Evolutionary conservation across 1,284 basidiomycete species (phyloP).

Genomic region (Pseudozyma sp.): DNA sequence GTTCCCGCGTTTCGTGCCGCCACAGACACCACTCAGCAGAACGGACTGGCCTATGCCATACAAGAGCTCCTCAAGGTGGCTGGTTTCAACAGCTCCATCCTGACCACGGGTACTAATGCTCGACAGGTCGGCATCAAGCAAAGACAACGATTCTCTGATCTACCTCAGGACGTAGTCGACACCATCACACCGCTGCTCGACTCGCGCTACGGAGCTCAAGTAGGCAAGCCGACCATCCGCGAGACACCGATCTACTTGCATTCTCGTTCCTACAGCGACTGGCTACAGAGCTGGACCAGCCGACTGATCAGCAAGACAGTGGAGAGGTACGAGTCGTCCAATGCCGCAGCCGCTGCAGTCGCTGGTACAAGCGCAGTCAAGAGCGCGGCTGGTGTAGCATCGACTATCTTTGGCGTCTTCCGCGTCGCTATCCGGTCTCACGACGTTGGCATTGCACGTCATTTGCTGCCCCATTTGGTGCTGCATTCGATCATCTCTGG

Average conservation of each 20-base stretch:
- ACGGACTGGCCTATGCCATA: conserved; percentile 87
- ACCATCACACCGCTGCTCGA: conserved; percentile 82
- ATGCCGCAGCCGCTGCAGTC: conserved; percentile 18
- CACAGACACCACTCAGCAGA: conserved; percentile 92
- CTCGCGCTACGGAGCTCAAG: conserved; percentile 62
- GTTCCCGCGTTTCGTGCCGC: conserved; percentile 93
- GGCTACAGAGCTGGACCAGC: conserved; percentile 90
- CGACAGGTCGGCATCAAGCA: conserved; percentile 74
- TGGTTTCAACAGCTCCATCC: conserved; percentile 81
- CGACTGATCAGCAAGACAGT: conserved; percentile 78
- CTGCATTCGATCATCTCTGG: conserved; percentile 87
- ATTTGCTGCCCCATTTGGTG: conserved; percentile 91
- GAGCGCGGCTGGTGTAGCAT: conserved; percentile 59
- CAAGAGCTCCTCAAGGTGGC: conserved; percentile 92
- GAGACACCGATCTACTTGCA: conserved; percentile 75
- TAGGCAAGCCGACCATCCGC: conserved; percentile 39
- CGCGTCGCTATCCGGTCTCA: conserved; percentile 83
- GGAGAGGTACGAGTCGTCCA: conserved; percentile 18
- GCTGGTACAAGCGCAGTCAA: conserved; percentile 45
- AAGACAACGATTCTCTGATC: conserved; percentile 77
- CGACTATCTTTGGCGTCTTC: conserved; percentile 82
- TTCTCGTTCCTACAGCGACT: conserved; percentile 88
- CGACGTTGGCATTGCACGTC: conserved; percentile 89
- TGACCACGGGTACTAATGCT: conserved; percentile 69
- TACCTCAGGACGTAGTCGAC: conserved; percentile 87